Conservation (phyloP, 768 basidiomycete genomes). For the Boletales sp. region DNA sequence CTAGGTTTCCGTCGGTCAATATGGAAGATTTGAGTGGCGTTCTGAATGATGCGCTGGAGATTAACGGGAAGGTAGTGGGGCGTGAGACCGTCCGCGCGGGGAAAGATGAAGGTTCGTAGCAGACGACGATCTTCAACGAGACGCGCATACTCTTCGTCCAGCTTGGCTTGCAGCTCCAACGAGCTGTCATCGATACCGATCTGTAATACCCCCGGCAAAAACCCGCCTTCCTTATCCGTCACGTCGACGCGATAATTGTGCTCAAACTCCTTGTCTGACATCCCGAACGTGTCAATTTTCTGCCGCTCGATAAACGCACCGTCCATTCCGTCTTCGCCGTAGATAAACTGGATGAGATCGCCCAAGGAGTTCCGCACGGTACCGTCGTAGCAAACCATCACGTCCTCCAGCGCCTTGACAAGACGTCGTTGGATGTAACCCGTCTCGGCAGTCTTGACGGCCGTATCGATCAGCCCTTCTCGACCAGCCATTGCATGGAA, state of each 20-base stretch:
- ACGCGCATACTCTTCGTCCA: constrained; percentile 75
- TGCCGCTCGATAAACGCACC: constrained; percentile 97
- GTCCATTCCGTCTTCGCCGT: constrained; percentile 99
- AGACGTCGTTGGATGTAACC: constrained; percentile 98
- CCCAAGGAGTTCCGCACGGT: constrained; percentile 97
- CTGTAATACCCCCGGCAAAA: constrained; percentile 75
- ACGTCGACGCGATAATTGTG: constrained; percentile 94
- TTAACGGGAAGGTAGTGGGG: constrained; percentile 94
- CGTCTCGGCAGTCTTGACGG: constrained; percentile 99
- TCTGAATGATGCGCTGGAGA: constrained; percentile 91
- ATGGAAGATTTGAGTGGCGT: constrained; percentile 94
- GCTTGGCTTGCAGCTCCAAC: constrained; percentile 72
- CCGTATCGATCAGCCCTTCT: constrained; percentile 98
- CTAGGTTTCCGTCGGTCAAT: constrained; percentile 92
- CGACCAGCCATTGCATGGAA: constrained; percentile 99
- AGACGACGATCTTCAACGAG: constrained; percentile 70
- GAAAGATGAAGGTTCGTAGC: constrained; percentile 84
- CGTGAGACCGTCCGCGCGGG: constrained; percentile 60
- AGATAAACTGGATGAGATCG: constrained; percentile 93
- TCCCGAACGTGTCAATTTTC: constrained; percentile 82
- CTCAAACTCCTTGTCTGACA: constrained; percentile 81
- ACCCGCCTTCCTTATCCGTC: constrained; percentile 77
- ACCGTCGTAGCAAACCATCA: constrained; percentile 96
- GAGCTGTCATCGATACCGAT: constrained; percentile 86
- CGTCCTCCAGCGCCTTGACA: constrained; percentile 97